Percentiles rank a stretch among this genome's conserved stretches.
Conservation (phyloP, 192 early-diverging fungal genomes). For the Coemansia sp. region DNA sequence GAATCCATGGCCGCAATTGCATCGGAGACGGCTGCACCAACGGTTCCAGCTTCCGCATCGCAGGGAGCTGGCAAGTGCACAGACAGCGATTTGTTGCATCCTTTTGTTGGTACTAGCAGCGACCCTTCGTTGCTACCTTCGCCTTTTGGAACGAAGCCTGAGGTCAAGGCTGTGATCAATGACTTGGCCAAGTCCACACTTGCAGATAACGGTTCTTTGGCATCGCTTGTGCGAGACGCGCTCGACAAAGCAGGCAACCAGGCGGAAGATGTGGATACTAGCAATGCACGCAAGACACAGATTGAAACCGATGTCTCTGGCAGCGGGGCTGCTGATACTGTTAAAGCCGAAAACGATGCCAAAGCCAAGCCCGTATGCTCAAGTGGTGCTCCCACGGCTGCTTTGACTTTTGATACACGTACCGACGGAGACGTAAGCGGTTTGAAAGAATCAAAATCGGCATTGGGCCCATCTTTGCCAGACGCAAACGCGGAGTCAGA, state of each 20-base stretch:
- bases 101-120: too few relatives aligned
- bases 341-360: background rate
- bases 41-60: background rate
- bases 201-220: background rate
- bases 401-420: too few relatives aligned
- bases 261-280: background rate
- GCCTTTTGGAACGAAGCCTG: slow-evolving; percentile 12
- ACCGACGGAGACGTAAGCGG: background rate
- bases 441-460: background rate
- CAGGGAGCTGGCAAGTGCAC: background rate
- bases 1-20: background rate
- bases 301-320: background rate
- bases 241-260: background rate
- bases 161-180: slow-evolving; percentile 10
- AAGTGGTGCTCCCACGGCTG: background rate
- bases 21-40: too few relatives aligned
- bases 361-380: background rate
- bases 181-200: slow-evolving; percentile 17
- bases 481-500: background rate
- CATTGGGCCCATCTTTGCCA: background rate
- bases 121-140: slow-evolving; percentile 4
- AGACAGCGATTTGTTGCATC: too few relatives aligned
- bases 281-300: background rate
- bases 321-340: background rate
- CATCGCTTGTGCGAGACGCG: background rate